phyloP scores from a whole-genome alignment of 331 rosid species.

The Phaseolus coccineus region DNA sequence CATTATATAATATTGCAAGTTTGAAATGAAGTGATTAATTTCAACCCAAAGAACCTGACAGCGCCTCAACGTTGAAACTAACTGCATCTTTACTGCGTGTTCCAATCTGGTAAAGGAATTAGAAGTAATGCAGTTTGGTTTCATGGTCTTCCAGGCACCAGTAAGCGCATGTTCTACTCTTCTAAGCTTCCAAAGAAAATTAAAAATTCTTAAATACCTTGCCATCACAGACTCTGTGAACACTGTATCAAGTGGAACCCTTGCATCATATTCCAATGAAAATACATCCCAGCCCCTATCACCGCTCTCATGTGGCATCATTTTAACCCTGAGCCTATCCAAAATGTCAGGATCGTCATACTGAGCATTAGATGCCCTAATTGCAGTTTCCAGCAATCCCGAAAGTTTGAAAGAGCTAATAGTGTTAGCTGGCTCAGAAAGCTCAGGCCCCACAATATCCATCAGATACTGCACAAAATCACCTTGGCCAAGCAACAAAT shows the following conservation, averaged over 20 bases:
- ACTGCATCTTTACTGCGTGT: conserved; percentile 68
- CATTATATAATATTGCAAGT: conserved; percentile 96
- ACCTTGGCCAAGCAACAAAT: conserved; percentile 92
- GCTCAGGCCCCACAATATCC: conserved; percentile 98
- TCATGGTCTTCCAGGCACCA: conserved; percentile 97
- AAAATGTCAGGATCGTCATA: conserved; percentile 92
- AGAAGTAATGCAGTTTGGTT: conserved; percentile 92
- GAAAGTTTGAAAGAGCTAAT: conserved; percentile 94
- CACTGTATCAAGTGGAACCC: conserved; percentile 88
- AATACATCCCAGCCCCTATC: conserved; percentile 99
- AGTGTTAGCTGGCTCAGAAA: conserved; percentile 95
- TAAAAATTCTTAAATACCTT: conserved; percentile 86
- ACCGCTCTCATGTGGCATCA: conserved; percentile 97
- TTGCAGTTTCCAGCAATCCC: conserved; percentile 89
- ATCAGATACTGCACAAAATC: conserved; percentile 96
- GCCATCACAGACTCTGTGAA: conserved; percentile 96
- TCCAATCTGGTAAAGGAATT: conserved; percentile 80
- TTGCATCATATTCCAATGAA: conserved; percentile 91
- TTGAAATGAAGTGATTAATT: conserved; percentile 96
- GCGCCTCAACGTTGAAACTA: conserved; percentile 89
- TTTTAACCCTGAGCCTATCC: conserved; percentile 91
- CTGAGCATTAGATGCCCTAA: conserved; percentile 94
- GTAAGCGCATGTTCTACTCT: conserved; percentile 96
- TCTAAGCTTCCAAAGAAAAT: conserved; percentile 96
- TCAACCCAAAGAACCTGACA: conserved; percentile 98